phyloP scores from a whole-genome alignment of 306 rosid species.

The Quercus parvula region DNA sequence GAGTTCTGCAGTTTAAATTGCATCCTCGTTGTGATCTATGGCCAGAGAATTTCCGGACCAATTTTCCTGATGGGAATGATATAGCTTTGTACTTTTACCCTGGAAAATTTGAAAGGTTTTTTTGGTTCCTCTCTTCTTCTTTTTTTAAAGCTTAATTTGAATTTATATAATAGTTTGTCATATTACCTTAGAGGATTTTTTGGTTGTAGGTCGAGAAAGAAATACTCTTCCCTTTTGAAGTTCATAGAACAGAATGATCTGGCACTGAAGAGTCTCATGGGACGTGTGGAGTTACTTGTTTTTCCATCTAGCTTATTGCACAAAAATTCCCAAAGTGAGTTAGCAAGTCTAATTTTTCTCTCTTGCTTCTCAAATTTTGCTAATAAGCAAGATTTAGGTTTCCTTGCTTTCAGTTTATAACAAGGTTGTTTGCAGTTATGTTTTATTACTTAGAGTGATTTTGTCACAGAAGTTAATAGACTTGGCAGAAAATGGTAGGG shows the following conservation, averaged over 20 bases:
- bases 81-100: neutral
- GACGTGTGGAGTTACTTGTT: neutral
- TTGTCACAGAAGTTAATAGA: no score
- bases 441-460: no score
- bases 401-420: neutral
- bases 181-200: neutral
- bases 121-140: no score
- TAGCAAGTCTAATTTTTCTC: neutral
- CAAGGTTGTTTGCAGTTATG: no score
- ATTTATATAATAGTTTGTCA: neutral
- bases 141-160: neutral
- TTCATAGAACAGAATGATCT: neutral
- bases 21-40: neutral
- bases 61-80: neutral
- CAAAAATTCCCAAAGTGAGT: neutral
- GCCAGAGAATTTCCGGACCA: neutral
- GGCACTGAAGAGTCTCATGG: neutral
- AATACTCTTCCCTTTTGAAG: neutral
- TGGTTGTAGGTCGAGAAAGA: neutral
- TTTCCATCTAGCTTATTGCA: neutral
- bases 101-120: neutral
- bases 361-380: neutral
- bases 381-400: neutral
- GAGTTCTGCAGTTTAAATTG: neutral
- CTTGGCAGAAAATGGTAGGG: no score